Evolutionary conservation across 2,329 filamentous ascomycete species (phyloP).

Genomic region (Aspergillus sergii): DNA sequence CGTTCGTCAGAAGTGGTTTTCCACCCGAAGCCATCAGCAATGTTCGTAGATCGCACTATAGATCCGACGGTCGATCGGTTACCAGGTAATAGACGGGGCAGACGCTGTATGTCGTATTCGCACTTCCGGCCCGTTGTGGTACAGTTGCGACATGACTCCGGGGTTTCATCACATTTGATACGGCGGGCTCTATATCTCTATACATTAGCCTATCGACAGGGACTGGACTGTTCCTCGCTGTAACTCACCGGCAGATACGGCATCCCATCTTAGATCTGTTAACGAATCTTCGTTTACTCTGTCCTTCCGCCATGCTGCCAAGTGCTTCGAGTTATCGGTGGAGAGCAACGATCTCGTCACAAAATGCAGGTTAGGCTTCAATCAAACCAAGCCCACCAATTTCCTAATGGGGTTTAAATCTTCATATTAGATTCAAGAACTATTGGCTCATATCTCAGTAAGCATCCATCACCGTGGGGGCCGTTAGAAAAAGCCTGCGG

Average conservation of each 20-base stretch:
- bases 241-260: constrained; percentile 4
- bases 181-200: no score
- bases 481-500: no score
- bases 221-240: background rate
- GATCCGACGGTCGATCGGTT: background rate
- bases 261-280: background rate
- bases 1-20: constrained; percentile 18
- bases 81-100: background rate
- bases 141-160: constrained; percentile 20
- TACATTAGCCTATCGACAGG: no score
- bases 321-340: no score
- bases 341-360: no score
- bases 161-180: constrained; percentile 25
- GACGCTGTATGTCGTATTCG: constrained; percentile 14
- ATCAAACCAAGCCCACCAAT: background rate
- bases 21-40: background rate
- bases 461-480: no score
- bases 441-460: no score
- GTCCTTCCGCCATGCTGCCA: background rate
- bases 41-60: background rate
- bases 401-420: background rate
- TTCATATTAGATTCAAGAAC: background rate
- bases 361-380: background rate
- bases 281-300: background rate
- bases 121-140: constrained; percentile 19